phyloP scores from a whole-genome alignment of 495 filamentous ascomycete species.

The Penicillium salamii region DNA sequence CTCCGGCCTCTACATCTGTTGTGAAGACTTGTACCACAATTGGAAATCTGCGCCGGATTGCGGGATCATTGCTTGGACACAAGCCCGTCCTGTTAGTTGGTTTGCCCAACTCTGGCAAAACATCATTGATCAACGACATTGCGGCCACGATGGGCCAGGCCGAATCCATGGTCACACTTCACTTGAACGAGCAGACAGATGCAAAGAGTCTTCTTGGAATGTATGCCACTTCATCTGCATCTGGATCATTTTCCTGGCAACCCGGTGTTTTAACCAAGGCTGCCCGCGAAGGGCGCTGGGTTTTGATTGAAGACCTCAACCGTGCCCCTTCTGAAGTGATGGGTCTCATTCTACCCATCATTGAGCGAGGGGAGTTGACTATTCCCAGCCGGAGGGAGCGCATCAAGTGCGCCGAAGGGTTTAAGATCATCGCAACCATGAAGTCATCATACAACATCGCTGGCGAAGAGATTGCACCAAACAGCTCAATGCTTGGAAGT shows the following conservation, averaged over 20 bases:
- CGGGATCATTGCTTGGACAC: conserved; percentile 57
- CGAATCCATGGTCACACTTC: conserved; percentile 78
- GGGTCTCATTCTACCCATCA: conserved; percentile 83
- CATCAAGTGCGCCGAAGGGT: conserved; percentile 76
- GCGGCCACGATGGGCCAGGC: conserved; percentile 72
- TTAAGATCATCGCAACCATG: conserved; percentile 87
- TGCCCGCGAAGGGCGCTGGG: conserved; percentile 89
- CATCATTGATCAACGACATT: conserved; percentile 76
- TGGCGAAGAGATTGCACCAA: conserved; percentile 59
- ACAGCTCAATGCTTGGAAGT: conserved; percentile 65
- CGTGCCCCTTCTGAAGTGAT: conserved; percentile 94
- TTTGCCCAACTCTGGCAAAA: conserved; percentile 86
- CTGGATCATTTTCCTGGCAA: conserved; percentile 87
- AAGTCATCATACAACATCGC: conserved; percentile 69
- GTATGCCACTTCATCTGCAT: conserved; percentile 80
- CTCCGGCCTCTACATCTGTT: conserved; percentile 48
- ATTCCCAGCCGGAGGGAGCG: conserved; percentile 84
- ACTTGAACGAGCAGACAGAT: conserved; percentile 96
- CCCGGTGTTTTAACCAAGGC: conserved; percentile 94
- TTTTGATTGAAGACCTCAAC: conserved; percentile 94
- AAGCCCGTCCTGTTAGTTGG: conserved; percentile 80
- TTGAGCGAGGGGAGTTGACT: conserved; percentile 81
- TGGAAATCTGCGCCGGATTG: conserved; percentile 66
- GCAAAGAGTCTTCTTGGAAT: conserved; percentile 91
- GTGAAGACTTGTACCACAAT: conserved; percentile 70